Evolutionary conservation across 2,329 filamentous ascomycete genomes (phyloP), one percentile per base, ranked within the genome.

Genomic region (Plenodomus lindquistii): DNA sequence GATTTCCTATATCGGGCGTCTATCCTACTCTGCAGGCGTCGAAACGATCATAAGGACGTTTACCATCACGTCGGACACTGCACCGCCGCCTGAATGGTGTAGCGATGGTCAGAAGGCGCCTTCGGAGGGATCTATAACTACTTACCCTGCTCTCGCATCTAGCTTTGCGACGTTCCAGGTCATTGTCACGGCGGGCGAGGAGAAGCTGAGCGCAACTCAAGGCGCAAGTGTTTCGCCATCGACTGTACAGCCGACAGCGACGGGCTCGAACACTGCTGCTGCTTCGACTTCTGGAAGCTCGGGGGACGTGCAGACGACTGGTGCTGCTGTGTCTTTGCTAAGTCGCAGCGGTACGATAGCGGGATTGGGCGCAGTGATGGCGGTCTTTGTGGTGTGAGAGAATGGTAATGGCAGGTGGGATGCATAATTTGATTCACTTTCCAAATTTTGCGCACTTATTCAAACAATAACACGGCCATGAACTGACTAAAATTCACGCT

Each of bases 181-280:
- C 7, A 22, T 51, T 17, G 31, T 51, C 18, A 51, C 48, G 7
- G 48, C 44, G 8, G 44, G 48, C 6, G 3, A 31, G 40, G 48
- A 51, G 37, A 51, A 47, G 37, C 31, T 51, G 37, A 41, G 15
- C 17, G 48, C 48, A 5, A 51, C 48, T n/a, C 22, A 42, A 16
- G 44, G 43, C 7, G 38, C 38, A 37, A 15, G 35, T 15, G 35
- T 20, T 8, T 44, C 24, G 27, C 10, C n/a, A 3, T 38, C 37
- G 21, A 18, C 35, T 16, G 38, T 34, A n/a, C 34, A 16, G 15
- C 19, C 29, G 10, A 44, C 24, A 20, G 20, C 35, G 11, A 31
- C 27, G 27, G 11, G 11, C 27, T 31, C 27, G 15, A 4, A 11
- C 11, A 31, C 27, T 7, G 15, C 27, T 31, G 27, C 27, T 31